Evolutionary conservation across 1,284 basidiomycete genomes (phyloP), one percentile per base, ranked within the genome.

Genomic region (Phenoliferia sp.): DNA sequence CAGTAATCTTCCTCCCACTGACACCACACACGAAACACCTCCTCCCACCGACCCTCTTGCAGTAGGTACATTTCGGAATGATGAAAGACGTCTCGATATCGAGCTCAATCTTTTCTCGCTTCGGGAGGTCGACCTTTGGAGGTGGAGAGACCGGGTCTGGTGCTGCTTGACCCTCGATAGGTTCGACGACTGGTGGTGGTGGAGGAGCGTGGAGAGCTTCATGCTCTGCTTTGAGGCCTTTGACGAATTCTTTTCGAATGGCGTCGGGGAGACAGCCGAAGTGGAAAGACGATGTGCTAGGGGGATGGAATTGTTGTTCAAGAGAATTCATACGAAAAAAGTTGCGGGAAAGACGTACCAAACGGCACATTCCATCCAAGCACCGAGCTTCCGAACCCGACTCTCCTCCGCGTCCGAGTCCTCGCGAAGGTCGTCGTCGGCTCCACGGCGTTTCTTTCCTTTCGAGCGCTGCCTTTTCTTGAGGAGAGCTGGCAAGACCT

Each of bases 31-130:
- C 65, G 36, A 71, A 71, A 62, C 75, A 76, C 33, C 52, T 35
- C 2, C 65, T 39, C 12, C 74, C 75, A 3, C 63, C 59, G 0
- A 39, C 55, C 59, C 73, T 74, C 59, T 68, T 62, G 63, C 75
- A 76, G 12, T 50, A 48, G 17, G 65, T 61, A 61, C 75, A 76
- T n/a, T 73, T 69, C 17, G 65, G 58, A 3, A 76, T 52, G 2
- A 16, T 39, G 62, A 74, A 66, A 3, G 60, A 67, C n/a, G 62
- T 36, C 15, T 63, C 6, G 2, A 58, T 62, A 54, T 72, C 66
- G 34, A 74, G 63, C 59, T 74, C 70, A 31, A 59, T 16, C 64
- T 72, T 72, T 2, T 56, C 36, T 3, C 67, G 67, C 19, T 52
- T 52, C 16, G 68, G 65, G 3, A 65, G n/a, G n/a, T n/a, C n/a